Conservation (phyloP, 140 eudicot species). For the Artemisia princeps region DNA sequence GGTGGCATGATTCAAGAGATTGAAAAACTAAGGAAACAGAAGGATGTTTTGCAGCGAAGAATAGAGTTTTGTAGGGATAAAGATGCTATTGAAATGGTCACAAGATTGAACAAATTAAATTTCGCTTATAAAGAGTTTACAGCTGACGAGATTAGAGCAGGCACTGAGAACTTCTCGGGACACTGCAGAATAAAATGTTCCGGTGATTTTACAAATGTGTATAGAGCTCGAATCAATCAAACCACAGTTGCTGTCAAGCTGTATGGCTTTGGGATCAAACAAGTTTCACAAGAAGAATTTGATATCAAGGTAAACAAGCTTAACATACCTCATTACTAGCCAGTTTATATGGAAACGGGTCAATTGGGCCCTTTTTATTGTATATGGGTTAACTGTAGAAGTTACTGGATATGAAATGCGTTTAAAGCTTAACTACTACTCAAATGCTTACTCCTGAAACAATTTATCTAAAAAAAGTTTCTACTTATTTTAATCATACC, state of each 20-base stretch:
- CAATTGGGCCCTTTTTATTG: background rate
- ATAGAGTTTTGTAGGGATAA: slow-evolving; percentile 78
- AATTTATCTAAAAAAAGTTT: too few relatives aligned
- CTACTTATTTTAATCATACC: too few relatives aligned
- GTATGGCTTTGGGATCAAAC: slow-evolving; percentile 22
- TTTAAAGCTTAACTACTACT: too few relatives aligned
- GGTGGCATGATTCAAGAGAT: slow-evolving; percentile 54
- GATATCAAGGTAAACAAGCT: slow-evolving; percentile 42
- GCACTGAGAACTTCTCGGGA: slow-evolving; percentile 55
- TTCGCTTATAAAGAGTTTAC: slow-evolving; percentile 51
- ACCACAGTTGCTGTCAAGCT: slow-evolving; percentile 51
- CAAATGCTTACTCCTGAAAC: too few relatives aligned
- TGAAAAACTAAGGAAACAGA: slow-evolving; percentile 57
- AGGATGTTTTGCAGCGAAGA: slow-evolving; percentile 55
- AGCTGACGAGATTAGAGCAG: slow-evolving; percentile 51
- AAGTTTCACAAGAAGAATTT: slow-evolving; percentile 40
- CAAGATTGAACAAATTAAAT: slow-evolving; percentile 28
- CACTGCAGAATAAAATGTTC: slow-evolving; percentile 41
- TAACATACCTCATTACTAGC: background rate
- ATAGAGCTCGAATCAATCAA: slow-evolving; percentile 50
- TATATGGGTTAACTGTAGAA: too few relatives aligned
- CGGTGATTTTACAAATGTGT: slow-evolving; percentile 46
- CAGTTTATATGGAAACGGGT: background rate
- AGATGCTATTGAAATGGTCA: slow-evolving; percentile 51
- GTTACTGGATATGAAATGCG: too few relatives aligned